Percentiles rank a stretch among this genome's conserved stretches.
Evolutionary conservation across 495 filamentous ascomycete species (phyloP).

Genomic region (Daldinia vernicosa): DNA sequence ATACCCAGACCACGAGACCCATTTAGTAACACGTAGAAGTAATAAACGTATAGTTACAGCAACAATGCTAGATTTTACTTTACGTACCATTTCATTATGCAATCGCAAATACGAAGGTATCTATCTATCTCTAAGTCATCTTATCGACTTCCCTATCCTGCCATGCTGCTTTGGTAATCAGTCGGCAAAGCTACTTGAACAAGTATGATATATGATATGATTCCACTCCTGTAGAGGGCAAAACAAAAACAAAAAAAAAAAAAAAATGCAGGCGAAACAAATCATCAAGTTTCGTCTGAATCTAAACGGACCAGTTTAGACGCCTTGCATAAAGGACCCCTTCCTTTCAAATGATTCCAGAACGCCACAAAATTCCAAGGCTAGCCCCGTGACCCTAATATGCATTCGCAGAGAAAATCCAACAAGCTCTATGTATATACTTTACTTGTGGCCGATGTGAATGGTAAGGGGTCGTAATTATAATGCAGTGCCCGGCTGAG

Average conservation of each 20-base stretch:
- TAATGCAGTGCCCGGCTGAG: constrained; percentile 17
- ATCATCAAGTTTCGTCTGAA: constrained; percentile 30
- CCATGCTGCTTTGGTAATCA: constrained; percentile 8
- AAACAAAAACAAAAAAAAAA: background rate
- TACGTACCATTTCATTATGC: constrained; percentile 30
- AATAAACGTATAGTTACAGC: background rate
- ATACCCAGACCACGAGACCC: background rate
- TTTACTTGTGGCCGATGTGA: background rate
- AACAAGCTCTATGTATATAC: too few relatives aligned
- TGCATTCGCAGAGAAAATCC: constrained; percentile 28
- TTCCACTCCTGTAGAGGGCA: background rate
- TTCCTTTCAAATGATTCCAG: constrained; percentile 9
- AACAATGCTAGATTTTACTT: background rate
- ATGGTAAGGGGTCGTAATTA: background rate
- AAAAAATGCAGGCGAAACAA: constrained; percentile 12
- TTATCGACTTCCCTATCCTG: constrained; percentile 1
- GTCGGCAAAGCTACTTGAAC: constrained; percentile 10
- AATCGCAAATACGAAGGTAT: constrained; percentile 28
- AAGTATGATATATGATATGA: background rate
- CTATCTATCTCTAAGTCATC: constrained; percentile 22
- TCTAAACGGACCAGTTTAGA: constrained; percentile 15
- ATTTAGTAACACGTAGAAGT: background rate
- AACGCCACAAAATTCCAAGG: constrained; percentile 31
- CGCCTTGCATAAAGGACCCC: constrained; percentile 14
- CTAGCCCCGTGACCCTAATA: constrained; percentile 19